Conservation (phyloP, 2,329 filamentous ascomycete genomes). For the Trichoderma harzianum region DNA sequence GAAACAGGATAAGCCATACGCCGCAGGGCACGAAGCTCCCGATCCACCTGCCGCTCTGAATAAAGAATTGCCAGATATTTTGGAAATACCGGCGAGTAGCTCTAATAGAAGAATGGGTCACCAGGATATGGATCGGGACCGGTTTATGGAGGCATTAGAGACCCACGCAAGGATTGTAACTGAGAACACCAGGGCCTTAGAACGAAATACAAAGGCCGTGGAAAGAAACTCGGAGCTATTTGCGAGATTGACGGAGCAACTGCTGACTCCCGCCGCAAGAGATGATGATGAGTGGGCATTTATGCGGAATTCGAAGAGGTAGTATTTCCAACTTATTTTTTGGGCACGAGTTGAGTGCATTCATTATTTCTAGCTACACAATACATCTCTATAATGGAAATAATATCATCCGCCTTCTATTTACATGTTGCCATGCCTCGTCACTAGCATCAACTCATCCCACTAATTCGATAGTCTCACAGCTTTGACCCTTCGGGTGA, state of each 20-base stretch:
- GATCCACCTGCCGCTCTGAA: not conserved
- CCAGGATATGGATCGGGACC: not conserved
- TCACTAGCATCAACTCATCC: not conserved
- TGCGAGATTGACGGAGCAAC: not conserved
- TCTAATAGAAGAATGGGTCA: not conserved
- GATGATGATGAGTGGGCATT: not conserved
- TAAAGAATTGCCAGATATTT: not conserved
- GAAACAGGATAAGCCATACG: not conserved
- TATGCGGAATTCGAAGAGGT: not conserved
- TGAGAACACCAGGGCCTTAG: not conserved
- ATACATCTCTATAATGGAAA: not conserved
- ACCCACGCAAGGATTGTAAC: not conserved
- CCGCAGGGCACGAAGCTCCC: not conserved
- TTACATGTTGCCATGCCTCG: not conserved
- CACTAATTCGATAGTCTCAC: conserved; percentile 18
- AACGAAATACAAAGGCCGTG: not conserved
- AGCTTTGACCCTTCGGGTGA: conserved; percentile 28
- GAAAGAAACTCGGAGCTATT: not conserved
- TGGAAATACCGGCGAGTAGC: not conserved
- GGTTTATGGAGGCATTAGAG: not conserved
- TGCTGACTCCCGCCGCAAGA: not conserved
- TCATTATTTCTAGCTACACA: not conserved
- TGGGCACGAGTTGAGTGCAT: not conserved
- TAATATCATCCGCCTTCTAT: not conserved
- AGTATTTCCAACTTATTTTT: not conserved